phyloP scores from a whole-genome alignment of 1,284 basidiomycete genomes.

The Ganoderma lingzhi region DNA sequence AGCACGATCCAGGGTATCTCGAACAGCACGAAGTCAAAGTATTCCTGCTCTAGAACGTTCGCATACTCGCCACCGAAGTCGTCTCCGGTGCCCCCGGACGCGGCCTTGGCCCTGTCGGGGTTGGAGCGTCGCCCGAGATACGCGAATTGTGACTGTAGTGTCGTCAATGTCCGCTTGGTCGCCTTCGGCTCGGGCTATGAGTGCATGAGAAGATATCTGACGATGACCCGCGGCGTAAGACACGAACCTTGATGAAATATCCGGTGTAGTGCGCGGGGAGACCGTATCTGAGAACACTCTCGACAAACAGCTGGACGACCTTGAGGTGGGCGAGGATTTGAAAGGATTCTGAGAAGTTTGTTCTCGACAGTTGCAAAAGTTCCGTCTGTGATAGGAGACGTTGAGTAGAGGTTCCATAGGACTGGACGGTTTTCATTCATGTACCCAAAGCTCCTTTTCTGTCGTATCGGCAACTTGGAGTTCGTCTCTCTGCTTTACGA shows the following conservation, averaged over 20 bases:
- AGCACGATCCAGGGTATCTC: slow-evolving; percentile 81
- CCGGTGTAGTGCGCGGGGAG: slow-evolving; percentile 93
- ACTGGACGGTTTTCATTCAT: neutral
- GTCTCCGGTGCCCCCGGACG: slow-evolving; percentile 49
- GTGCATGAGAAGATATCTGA: neutral
- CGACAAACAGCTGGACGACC: slow-evolving; percentile 90
- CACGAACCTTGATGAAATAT: slow-evolving; percentile 78
- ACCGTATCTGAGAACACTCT: slow-evolving; percentile 96
- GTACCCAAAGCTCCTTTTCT: slow-evolving; percentile 96
- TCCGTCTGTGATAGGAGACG: slow-evolving; percentile 74
- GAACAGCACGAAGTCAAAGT: slow-evolving; percentile 92
- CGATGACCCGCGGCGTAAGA: slow-evolving; percentile 8
- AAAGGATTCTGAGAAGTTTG: slow-evolving; percentile 97
- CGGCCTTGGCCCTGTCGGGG: slow-evolving; percentile 48
- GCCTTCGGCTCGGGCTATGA: slow-evolving; percentile 89
- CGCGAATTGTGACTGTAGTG: slow-evolving; percentile 80
- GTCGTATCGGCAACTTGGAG: slow-evolving; percentile 82
- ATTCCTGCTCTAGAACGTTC: slow-evolving; percentile 91
- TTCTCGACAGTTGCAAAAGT: slow-evolving; percentile 90
- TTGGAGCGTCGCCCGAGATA: slow-evolving; percentile 81
- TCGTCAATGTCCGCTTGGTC: slow-evolving; percentile 80
- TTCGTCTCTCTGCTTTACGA: slow-evolving; percentile 88
- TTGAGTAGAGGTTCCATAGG: neutral
- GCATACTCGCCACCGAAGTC: slow-evolving; percentile 90
- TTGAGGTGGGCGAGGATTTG: slow-evolving; percentile 96